Conservation (phyloP, 139 green algal species). For the Gonium pectorale region DNA sequence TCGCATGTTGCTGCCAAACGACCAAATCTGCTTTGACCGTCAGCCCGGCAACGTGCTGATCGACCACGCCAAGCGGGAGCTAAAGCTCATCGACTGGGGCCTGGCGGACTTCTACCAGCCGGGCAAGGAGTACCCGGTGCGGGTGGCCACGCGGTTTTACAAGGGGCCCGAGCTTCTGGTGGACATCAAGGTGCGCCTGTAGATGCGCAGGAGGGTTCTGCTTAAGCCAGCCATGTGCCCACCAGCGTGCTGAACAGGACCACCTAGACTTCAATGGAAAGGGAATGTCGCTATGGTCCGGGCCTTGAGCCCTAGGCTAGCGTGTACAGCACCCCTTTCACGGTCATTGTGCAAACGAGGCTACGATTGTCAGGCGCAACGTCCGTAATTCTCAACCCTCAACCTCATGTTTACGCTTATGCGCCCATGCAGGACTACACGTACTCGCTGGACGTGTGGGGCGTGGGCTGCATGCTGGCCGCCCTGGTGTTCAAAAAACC, state of each 20-base stretch:
- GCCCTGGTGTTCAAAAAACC: constrained; percentile 96
- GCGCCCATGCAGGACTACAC: constrained; percentile 71
- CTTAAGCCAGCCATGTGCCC: too few relatives aligned
- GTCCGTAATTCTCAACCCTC: too few relatives aligned
- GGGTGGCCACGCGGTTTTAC: constrained; percentile 89
- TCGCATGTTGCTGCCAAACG: too few relatives aligned
- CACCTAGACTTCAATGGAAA: too few relatives aligned
- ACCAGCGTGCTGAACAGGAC: too few relatives aligned
- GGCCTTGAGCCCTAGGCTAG: too few relatives aligned
- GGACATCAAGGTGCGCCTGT: constrained; percentile 74
- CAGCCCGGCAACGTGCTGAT: constrained; percentile 93
- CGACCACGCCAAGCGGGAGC: constrained; percentile 91
- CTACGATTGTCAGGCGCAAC: too few relatives aligned
- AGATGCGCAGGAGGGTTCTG: too few relatives aligned
- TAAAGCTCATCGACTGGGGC: constrained; percentile 99
- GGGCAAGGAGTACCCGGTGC: constrained; percentile 83
- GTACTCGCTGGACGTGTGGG: constrained; percentile 97
- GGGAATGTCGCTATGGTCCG: too few relatives aligned
- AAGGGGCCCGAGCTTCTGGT: constrained; percentile 99
- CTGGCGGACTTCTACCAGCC: constrained; percentile 99
- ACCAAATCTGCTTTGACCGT: too few relatives aligned
- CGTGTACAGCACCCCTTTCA: too few relatives aligned
- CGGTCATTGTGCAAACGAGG: too few relatives aligned
- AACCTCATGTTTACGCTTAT: neutral
- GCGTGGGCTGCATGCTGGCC: constrained; percentile 87